Evolutionary conservation across 306 rosid species (phyloP).

Genomic region (Pyrus betulifolia): DNA sequence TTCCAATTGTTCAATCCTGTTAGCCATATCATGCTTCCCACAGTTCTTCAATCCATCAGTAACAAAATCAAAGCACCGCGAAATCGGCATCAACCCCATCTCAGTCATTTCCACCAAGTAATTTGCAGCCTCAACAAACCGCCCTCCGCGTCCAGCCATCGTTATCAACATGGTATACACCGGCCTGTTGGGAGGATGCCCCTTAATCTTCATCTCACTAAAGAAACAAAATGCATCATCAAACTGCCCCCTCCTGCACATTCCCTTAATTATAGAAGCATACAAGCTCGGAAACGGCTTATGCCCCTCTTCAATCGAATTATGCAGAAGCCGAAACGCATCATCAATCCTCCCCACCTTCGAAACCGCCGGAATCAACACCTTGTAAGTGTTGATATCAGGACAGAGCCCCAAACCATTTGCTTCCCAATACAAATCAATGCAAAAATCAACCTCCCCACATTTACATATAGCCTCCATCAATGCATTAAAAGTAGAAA

Average conservation of each 20-base stretch:
- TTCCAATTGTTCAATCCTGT: constrained; percentile 67
- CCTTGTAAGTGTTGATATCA: constrained; percentile 69
- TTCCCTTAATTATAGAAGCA: constrained; percentile 67
- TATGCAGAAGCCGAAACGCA: constrained; percentile 58
- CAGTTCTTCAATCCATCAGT: constrained; percentile 81
- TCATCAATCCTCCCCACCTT: constrained; percentile 60
- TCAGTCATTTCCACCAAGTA: constrained; percentile 80
- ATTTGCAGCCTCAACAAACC: constrained; percentile 71
- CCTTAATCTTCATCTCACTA: constrained; percentile 79
- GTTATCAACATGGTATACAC: constrained; percentile 86
- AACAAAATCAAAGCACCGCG: constrained; percentile 79
- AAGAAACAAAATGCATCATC: constrained; percentile 89
- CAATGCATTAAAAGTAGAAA: constrained; percentile 59
- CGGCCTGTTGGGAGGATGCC: constrained; percentile 89
- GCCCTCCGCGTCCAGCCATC: constrained; percentile 82
- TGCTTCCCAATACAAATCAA: constrained; percentile 46
- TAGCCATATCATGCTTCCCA: constrained; percentile 85
- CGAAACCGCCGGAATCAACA: constrained; percentile 56
- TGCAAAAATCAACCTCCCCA: constrained; percentile 62
- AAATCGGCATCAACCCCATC: constrained; percentile 63
- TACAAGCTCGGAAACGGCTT: constrained; percentile 74
- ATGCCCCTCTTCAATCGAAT: constrained; percentile 60
- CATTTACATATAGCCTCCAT: constrained; percentile 40
- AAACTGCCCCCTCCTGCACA: constrained; percentile 74
- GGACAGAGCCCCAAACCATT: constrained; percentile 57